phyloP scores from a whole-genome alignment of 345 rosid species.

The Cochlearia excelsa region DNA sequence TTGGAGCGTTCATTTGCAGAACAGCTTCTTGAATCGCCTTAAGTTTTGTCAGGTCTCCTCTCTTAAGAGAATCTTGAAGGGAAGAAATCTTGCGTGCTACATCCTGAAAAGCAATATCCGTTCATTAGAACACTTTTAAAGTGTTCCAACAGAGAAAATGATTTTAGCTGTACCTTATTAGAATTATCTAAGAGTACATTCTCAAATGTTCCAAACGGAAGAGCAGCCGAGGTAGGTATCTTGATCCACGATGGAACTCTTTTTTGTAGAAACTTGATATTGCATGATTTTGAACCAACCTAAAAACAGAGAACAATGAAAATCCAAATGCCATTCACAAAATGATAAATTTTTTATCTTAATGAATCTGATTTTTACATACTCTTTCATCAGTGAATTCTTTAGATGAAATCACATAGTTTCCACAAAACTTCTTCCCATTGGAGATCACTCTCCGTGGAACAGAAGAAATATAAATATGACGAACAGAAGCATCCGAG shows the following conservation, averaged over 20 bases:
- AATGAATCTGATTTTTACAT: slow-evolving; percentile 23
- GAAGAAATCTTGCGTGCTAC: slow-evolving; percentile 39
- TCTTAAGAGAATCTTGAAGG: slow-evolving; percentile 36
- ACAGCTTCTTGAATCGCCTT: slow-evolving; percentile 50
- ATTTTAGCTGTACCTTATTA: slow-evolving; percentile 53
- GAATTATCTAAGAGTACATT: slow-evolving; percentile 58
- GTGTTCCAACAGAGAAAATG: slow-evolving; percentile 13
- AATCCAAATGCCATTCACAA: slow-evolving; percentile 5
- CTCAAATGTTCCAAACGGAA: slow-evolving; percentile 92
- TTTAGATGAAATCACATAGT: slow-evolving; percentile 78
- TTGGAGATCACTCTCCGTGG: slow-evolving; percentile 54
- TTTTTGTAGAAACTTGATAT: slow-evolving; percentile 68
- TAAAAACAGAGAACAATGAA: slow-evolving; percentile 27
- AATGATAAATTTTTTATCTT: neutral
- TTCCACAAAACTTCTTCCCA: slow-evolving; percentile 66
- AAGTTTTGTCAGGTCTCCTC: slow-evolving; percentile 51
- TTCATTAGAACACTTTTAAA: neutral
- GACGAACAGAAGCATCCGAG: slow-evolving; percentile 30
- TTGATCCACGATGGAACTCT: slow-evolving; percentile 92
- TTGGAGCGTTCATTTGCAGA: slow-evolving; percentile 40
- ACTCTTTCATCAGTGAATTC: slow-evolving; percentile 80
- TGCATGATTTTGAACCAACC: slow-evolving; percentile 99
- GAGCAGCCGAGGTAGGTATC: slow-evolving; percentile 87
- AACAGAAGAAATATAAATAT: slow-evolving; percentile 29
- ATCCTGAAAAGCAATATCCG: slow-evolving; percentile 36